Percentiles rank a stretch among this genome's conserved stretches.
Conservation (phyloP, 106 monocot species). For the Allium sativum region DNA sequence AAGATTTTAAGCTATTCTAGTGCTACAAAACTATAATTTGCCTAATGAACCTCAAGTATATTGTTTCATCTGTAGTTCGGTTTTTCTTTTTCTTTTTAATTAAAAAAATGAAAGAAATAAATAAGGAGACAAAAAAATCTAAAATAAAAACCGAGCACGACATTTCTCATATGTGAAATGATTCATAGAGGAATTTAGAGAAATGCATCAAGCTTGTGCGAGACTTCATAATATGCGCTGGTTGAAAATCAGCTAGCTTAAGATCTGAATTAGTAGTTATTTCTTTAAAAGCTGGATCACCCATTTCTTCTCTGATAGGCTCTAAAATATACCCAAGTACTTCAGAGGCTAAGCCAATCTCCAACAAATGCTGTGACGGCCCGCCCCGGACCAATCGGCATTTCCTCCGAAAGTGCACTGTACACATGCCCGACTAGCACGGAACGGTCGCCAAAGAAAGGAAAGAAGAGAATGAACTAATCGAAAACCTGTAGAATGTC, state of each 20-base stretch:
- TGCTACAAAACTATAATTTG: too few species aligned
- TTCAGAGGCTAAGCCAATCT: constrained; percentile 61
- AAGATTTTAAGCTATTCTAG: too few species aligned
- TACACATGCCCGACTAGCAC: too few species aligned
- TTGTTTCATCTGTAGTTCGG: too few species aligned
- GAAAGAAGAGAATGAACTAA: too few species aligned
- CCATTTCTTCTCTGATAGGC: constrained; percentile 50
- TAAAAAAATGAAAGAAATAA: too few species aligned
- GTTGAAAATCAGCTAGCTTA: constrained; percentile 45
- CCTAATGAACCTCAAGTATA: too few species aligned
- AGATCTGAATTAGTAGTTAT: constrained; percentile 26
- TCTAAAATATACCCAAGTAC: constrained; percentile 55
- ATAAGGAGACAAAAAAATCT: neutral
- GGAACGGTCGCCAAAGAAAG: too few species aligned
- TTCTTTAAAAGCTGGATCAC: constrained; percentile 46
- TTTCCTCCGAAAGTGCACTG: too few species aligned
- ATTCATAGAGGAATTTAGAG: constrained; percentile 13
- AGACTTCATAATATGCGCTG: constrained; percentile 23
- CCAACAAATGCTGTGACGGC: constrained; percentile 33
- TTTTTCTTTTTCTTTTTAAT: too few species aligned
- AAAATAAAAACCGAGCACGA: neutral
- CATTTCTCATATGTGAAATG: neutral
- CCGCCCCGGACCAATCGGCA: too few species aligned
- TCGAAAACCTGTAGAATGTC: too few species aligned
- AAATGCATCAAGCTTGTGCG: constrained; percentile 54